Conservation (phyloP, 108 stramenopile species). For the Mediolabrus comicus region DNA sequence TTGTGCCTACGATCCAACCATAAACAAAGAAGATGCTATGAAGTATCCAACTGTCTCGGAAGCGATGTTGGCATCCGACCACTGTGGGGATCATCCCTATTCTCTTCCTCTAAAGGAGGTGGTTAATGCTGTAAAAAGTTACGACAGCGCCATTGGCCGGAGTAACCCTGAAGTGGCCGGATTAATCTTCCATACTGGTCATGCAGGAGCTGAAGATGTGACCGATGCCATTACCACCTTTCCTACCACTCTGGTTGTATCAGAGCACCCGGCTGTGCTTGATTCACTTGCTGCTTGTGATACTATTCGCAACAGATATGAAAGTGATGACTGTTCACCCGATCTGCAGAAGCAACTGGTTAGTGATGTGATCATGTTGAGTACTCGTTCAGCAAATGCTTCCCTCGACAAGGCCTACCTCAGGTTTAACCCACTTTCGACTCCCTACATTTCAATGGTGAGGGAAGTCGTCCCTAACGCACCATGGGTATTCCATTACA, state of each 20-base stretch:
- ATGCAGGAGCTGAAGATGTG: constrained; percentile 3
- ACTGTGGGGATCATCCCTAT: constrained; percentile 13
- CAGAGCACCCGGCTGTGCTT: constrained; percentile 8
- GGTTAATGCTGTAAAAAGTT: not conserved
- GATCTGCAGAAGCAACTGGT: not conserved
- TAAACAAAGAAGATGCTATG: not conserved
- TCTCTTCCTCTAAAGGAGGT: constrained; percentile 5
- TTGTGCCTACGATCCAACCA: not conserved
- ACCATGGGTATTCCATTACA: constrained; percentile 7
- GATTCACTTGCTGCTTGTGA: constrained; percentile 12
- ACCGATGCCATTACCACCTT: constrained; percentile 8
- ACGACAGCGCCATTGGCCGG: not conserved
- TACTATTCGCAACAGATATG: not conserved
- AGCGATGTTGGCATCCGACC: constrained; percentile 3
- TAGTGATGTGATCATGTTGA: not conserved
- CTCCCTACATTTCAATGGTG: constrained; percentile 4
- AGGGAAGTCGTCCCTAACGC: constrained; percentile 1
- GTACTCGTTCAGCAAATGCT: not conserved
- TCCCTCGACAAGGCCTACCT: not conserved
- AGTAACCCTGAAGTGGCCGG: not conserved
- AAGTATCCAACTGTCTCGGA: not conserved
- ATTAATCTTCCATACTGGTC: constrained; percentile 3
- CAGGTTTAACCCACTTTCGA: not conserved
- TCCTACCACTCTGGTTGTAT: not conserved
- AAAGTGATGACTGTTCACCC: not conserved